Conservation (phyloP, 2,329 filamentous ascomycete species). For the Aspergillus calidoustus region DNA sequence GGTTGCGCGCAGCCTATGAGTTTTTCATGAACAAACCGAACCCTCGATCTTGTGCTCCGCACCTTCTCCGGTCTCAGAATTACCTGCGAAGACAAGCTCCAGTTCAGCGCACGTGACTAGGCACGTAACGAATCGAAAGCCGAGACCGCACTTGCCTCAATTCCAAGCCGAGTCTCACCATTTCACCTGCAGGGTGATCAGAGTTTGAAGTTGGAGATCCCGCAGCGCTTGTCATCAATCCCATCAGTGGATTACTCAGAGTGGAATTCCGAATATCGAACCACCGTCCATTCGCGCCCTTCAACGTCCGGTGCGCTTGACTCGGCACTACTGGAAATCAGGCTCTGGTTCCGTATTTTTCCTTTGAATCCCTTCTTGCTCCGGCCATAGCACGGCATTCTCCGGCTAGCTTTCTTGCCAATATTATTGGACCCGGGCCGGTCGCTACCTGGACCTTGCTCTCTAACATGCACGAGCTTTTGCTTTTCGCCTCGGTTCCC, state of each 20-base stretch:
- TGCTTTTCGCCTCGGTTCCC: conserved; percentile 64
- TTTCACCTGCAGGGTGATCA: conserved; percentile 2
- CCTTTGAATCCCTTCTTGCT: conserved; percentile 21
- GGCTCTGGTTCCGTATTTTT: conserved; percentile 21
- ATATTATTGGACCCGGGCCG: conserved; percentile 12
- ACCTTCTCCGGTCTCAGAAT: neutral
- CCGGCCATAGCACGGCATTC: conserved; percentile 9
- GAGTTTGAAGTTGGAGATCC: conserved; percentile 5
- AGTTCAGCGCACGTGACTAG: conserved; percentile 6
- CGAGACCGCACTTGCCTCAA: neutral
- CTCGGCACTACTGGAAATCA: conserved; percentile 13
- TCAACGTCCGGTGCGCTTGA: conserved; percentile 7
- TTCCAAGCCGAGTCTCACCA: neutral
- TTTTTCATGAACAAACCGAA: neutral
- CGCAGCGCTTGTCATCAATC: neutral
- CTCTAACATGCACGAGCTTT: conserved; percentile 62
- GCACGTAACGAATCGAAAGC: too few relatives aligned
- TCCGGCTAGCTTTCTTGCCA: neutral
- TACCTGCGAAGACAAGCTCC: neutral
- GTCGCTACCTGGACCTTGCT: conserved; percentile 14
- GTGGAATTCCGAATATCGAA: conserved; percentile 6
- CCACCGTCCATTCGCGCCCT: neutral
- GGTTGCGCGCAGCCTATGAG: neutral
- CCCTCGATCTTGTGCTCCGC: neutral
- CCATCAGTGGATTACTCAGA: neutral